Evolutionary conservation across 1,284 basidiomycete genomes (phyloP).

Genomic region (Pterulicium gracile): DNA sequence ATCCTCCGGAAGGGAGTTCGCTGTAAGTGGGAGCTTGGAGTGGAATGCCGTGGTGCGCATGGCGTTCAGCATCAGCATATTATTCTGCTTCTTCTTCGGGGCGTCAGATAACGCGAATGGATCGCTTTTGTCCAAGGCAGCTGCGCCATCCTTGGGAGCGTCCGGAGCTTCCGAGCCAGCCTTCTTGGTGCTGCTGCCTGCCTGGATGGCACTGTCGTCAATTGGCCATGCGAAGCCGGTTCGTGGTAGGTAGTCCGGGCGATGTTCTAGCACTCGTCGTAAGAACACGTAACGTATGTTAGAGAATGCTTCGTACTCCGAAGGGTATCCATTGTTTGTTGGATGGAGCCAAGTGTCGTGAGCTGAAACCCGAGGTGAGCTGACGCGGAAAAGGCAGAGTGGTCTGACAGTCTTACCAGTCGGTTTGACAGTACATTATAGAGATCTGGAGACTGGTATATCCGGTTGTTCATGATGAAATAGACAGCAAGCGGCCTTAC

Average conservation of each 20-base stretch:
- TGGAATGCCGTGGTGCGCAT: constrained; percentile 69
- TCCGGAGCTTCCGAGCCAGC: constrained; percentile 19
- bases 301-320: constrained; percentile 23
- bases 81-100: constrained; percentile 54
- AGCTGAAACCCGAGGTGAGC: too few relatives aligned
- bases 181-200: constrained; percentile 34
- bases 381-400: too few relatives aligned
- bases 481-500: constrained; percentile 70
- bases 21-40: constrained; percentile 34
- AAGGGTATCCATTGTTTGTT: constrained; percentile 61
- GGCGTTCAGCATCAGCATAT: constrained; percentile 54
- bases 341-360: constrained; percentile 59
- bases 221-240: constrained; percentile 77
- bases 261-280: constrained; percentile 23
- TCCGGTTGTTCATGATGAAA: constrained; percentile 77
- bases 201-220: constrained; percentile 37
- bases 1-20: constrained; percentile 15
- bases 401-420: constrained; percentile 51
- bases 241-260: constrained; percentile 69
- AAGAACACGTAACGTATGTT: not conserved
- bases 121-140: constrained; percentile 18
- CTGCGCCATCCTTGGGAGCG: constrained; percentile 16
- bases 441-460: constrained; percentile 78
- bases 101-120: constrained; percentile 14
- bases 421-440: constrained; percentile 76